Evolutionary conservation across 768 basidiomycete genomes (phyloP).

Genomic region (Solioccasus polychromus): DNA sequence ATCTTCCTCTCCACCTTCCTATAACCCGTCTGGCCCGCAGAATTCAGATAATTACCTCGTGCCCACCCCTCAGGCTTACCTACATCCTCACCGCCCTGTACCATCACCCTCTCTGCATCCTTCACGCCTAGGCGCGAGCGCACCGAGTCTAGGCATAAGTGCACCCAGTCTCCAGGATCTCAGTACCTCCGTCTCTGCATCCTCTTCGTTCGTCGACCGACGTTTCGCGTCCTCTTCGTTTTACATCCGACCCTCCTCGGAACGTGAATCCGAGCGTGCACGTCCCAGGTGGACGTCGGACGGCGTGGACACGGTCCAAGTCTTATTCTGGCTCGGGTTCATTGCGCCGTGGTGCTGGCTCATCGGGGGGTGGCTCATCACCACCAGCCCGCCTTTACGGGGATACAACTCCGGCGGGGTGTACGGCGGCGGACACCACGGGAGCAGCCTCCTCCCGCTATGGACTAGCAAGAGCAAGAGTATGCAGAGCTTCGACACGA

Average conservation of each 20-base stretch:
- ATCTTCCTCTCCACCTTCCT: slow-evolving; percentile 26
- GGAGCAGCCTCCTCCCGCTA: slow-evolving; percentile 34
- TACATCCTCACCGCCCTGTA: slow-evolving; percentile 16
- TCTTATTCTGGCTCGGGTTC: slow-evolving; percentile 77
- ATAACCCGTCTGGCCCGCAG: slow-evolving; percentile 16
- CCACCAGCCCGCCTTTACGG: slow-evolving; percentile 15
- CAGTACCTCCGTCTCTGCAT: slow-evolving; percentile 31
- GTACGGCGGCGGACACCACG: slow-evolving; percentile 21
- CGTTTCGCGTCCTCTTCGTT: slow-evolving; percentile 46
- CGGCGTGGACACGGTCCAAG: slow-evolving; percentile 39
- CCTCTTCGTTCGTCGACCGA: slow-evolving; percentile 51
- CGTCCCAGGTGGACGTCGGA: slow-evolving; percentile 14
- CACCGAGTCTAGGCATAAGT: slow-evolving; percentile 22
- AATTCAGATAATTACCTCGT: slow-evolving; percentile 20
- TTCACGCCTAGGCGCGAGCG: slow-evolving; percentile 11
- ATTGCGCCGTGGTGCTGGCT: slow-evolving; percentile 73
- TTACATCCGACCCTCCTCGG: slow-evolving; percentile 34
- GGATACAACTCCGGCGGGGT: background rate
- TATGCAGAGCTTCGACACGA: slow-evolving; percentile 43
- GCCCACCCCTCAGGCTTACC: background rate
- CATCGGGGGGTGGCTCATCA: slow-evolving; percentile 69
- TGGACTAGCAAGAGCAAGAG: slow-evolving; percentile 40
- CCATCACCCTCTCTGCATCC: slow-evolving; percentile 6
- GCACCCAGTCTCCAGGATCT: slow-evolving; percentile 30
- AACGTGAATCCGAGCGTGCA: slow-evolving; percentile 30